phyloP scores from a whole-genome alignment of 257 asterid genomes.

The Solanum chiquidenum region DNA sequence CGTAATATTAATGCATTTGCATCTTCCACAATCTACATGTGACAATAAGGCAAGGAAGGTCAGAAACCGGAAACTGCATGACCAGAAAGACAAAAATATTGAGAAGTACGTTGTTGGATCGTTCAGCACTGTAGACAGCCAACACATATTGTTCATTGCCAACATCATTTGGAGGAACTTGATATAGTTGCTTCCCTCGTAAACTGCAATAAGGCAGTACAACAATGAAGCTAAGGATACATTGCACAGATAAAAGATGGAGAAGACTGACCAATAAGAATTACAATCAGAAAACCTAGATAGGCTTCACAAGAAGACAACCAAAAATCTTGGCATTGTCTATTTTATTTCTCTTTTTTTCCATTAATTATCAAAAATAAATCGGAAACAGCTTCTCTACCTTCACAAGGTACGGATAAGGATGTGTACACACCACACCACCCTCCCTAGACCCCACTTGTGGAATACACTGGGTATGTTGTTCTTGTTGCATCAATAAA shows the following conservation, averaged over 20 bases:
- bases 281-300: background rate
- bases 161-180: constrained; percentile 62
- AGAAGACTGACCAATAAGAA: background rate
- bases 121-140: constrained; percentile 67
- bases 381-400: background rate
- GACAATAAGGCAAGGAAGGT: background rate
- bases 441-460: background rate
- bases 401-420: background rate
- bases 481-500: background rate
- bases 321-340: background rate
- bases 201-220: constrained; percentile 33
- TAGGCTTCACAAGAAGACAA: background rate
- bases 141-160: constrained; percentile 61
- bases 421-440: background rate
- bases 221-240: constrained; percentile 1
- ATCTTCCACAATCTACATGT: constrained; percentile 69
- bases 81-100: background rate
- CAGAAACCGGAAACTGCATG: constrained; percentile 7
- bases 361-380: background rate
- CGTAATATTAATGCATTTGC: constrained; percentile 66
- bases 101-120: constrained; percentile 47
- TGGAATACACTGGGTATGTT: background rate
- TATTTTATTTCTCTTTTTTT: background rate
- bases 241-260: constrained; percentile 4
- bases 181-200: constrained; percentile 80